Evolutionary conservation across 768 basidiomycete genomes (phyloP).

Genomic region (Rhizopogon vulgaris): DNA sequence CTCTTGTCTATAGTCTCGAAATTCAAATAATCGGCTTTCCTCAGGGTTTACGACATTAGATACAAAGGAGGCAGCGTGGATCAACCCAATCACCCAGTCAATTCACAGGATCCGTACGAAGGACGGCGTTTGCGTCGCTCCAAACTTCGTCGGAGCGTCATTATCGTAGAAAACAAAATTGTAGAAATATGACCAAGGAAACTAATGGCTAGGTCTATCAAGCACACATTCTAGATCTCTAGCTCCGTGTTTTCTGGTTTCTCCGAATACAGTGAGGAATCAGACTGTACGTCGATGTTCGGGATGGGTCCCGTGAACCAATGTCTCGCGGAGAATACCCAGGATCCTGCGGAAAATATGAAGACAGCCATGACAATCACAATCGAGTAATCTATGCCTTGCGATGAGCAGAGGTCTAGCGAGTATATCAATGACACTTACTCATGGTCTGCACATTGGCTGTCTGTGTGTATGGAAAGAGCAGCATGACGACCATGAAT

Average conservation of each 20-base stretch:
- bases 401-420: not conserved
- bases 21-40: conserved; percentile 1
- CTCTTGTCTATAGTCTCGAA: conserved; percentile 2
- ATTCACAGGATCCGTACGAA: conserved; percentile 85
- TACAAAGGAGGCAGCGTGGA: conserved; percentile 85
- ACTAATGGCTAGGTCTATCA: not conserved
- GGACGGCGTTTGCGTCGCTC: conserved; percentile 74
- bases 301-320: conserved; percentile 31
- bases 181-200: not conserved
- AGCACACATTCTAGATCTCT: not conserved
- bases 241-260: conserved; percentile 1
- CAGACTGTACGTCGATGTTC: conserved; percentile 15
- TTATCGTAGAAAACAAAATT: conserved; percentile 55
- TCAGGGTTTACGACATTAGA: conserved; percentile 86
- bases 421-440: conserved; percentile 10
- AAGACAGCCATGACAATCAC: conserved; percentile 28
- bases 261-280: conserved; percentile 3
- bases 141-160: conserved; percentile 84
- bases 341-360: conserved; percentile 23
- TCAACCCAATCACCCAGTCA: conserved; percentile 73
- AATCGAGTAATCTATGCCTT: conserved; percentile 13
- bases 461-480: conserved; percentile 26
- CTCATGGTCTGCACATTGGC: conserved; percentile 26
- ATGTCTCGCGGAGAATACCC: conserved; percentile 27
- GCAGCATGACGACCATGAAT: conserved; percentile 28